phyloP scores from a whole-genome alignment of 192 early-diverging fungal genomes.

The Backusella circina region DNA sequence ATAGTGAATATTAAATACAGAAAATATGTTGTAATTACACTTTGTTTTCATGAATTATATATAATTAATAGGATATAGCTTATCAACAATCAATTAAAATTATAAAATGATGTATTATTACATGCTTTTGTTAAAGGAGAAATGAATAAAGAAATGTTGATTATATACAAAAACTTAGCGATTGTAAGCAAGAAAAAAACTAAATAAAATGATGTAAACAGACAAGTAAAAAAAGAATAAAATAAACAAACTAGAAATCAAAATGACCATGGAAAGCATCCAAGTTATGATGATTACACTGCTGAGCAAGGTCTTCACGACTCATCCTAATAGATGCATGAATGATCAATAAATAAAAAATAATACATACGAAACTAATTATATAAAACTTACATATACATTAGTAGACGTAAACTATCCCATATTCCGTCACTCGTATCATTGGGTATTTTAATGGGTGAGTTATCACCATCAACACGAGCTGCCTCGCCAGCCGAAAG shows the following conservation, averaged over 20 bases:
- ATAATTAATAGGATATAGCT: background rate
- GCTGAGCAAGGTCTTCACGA: slow-evolving; percentile 75
- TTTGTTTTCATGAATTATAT: background rate
- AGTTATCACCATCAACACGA: slow-evolving; percentile 1
- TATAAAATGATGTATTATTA: background rate
- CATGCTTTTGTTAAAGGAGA: background rate
- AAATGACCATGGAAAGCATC: slow-evolving; percentile 80
- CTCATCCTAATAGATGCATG: slow-evolving; percentile 64
- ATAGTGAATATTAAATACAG: background rate
- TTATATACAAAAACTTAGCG: background rate
- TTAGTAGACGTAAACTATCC: slow-evolving; percentile 73
- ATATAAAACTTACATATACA: slow-evolving; percentile 37
- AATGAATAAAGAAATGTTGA: background rate
- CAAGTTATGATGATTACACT: slow-evolving; percentile 76
- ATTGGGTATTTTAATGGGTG: slow-evolving; percentile 35
- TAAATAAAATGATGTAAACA: background rate
- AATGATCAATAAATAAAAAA: background rate
- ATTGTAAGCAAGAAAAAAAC: background rate
- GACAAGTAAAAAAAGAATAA: background rate
- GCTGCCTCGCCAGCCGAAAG: slow-evolving; percentile 12
- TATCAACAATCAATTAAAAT: too few species aligned
- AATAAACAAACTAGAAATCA: slow-evolving; percentile 61
- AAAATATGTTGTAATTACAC: background rate
- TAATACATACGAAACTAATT: background rate
- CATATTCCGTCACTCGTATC: slow-evolving; percentile 78